phyloP scores from a whole-genome alignment of 306 rosid species.

The Pueraria montana region DNA sequence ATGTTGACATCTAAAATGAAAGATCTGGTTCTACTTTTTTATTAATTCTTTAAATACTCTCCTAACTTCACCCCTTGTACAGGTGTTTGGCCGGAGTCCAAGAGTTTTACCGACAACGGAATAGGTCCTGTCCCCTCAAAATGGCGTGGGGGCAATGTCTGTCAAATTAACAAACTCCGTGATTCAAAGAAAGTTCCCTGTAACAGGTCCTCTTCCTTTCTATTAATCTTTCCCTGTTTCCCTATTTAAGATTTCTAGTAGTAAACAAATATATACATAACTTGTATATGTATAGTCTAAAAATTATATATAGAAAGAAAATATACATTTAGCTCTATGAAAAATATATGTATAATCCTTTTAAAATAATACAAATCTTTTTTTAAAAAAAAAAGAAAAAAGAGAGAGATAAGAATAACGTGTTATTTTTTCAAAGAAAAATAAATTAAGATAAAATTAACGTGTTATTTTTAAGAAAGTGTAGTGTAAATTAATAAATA shows the following conservation, averaged over 20 bases:
- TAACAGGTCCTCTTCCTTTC: conserved; percentile 44
- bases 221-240: neutral
- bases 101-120: conserved; percentile 74
- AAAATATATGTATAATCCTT: neutral
- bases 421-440: no score
- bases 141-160: conserved; percentile 66
- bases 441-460: no score
- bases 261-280: no score
- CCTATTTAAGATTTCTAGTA: no score
- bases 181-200: conserved; percentile 27
- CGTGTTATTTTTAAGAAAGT: no score
- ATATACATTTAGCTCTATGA: no score
- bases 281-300: no score
- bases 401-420: no score
- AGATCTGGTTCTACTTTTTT: neutral
- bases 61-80: neutral
- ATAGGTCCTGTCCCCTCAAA: conserved; percentile 67
- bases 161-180: conserved; percentile 49
- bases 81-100: conserved; percentile 77
- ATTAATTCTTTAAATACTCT: neutral
- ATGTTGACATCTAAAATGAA: neutral
- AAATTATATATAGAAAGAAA: no score
- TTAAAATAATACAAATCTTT: no score
- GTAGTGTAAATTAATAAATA: no score
- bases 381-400: no score